Conservation (phyloP, 2,329 filamentous ascomycete species). For the Cercospora zeae-maydis region DNA sequence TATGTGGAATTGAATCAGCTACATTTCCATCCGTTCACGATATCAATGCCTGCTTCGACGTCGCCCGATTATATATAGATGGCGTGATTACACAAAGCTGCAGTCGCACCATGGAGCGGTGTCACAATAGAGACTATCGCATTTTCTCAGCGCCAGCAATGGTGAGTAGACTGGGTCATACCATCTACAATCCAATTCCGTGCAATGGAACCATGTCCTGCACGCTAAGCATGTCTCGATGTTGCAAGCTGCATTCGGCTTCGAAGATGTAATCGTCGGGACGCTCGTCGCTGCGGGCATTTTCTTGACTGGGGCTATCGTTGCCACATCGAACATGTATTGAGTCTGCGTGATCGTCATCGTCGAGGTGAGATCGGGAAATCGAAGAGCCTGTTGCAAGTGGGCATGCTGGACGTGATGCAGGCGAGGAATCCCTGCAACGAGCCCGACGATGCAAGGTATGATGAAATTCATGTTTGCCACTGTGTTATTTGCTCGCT, state of each 20-base stretch:
- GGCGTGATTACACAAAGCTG: not conserved
- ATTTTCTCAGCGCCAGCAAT: not conserved
- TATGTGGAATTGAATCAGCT: not conserved
- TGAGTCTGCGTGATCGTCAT: not conserved
- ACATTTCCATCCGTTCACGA: not conserved
- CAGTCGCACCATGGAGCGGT: not conserved
- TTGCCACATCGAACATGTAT: not conserved
- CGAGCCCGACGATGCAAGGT: not conserved
- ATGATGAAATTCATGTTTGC: not conserved
- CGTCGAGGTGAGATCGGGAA: not conserved
- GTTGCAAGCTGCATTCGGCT: not conserved
- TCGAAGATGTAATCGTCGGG: not conserved
- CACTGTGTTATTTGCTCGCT: not conserved
- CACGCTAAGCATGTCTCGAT: not conserved
- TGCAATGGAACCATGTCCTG: not conserved
- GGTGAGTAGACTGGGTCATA: not conserved
- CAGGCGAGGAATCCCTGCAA: not conserved
- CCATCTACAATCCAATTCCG: not conserved
- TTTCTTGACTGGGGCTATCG: not conserved
- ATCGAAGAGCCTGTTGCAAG: not conserved
- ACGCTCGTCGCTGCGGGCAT: not conserved
- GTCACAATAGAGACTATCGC: not conserved
- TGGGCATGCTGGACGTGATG: not conserved
- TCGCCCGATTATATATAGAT: not conserved
- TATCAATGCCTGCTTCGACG: not conserved